phyloP scores from a whole-genome alignment of 768 basidiomycete species.

The Chalciporus sphaerocephalus region DNA sequence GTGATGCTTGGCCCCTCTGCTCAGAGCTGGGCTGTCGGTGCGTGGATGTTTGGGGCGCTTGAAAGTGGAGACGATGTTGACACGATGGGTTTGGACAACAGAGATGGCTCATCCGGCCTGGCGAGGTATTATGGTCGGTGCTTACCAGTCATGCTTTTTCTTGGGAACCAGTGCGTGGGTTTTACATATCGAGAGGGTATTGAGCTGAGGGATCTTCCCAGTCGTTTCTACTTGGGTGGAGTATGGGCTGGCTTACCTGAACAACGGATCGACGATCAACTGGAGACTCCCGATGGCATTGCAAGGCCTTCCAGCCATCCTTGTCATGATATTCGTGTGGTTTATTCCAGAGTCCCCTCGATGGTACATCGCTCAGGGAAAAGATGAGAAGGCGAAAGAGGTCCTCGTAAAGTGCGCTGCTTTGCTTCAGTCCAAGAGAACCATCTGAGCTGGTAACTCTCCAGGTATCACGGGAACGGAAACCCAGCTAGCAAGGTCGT shows the following conservation, averaged over 20 bases:
- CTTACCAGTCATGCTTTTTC: constrained; percentile 16
- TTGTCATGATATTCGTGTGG: constrained; percentile 31
- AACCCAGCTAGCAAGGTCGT: constrained; percentile 28
- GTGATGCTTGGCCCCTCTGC: constrained; percentile 13
- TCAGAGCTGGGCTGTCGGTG: constrained; percentile 9
- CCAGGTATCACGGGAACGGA: constrained; percentile 26
- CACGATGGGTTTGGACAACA: neutral
- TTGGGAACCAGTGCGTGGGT: constrained; percentile 6
- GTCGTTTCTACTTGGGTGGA: constrained; percentile 16
- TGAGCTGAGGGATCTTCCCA: neutral
- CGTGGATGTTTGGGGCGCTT: neutral
- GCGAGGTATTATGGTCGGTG: constrained; percentile 14
- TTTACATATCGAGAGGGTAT: neutral
- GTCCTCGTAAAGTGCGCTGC: constrained; percentile 17
- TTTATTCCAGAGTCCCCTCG: constrained; percentile 38
- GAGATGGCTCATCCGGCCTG: constrained; percentile 18
- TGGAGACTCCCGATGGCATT: constrained; percentile 36
- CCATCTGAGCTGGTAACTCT: too few species aligned
- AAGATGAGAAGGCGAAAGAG: constrained; percentile 18
- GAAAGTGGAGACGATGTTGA: too few species aligned
- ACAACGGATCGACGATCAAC: constrained; percentile 6
- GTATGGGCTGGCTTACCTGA: constrained; percentile 12
- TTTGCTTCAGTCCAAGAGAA: too few species aligned
- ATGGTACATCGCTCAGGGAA: constrained; percentile 30
- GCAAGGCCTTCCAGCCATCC: constrained; percentile 29